phyloP scores from a whole-genome alignment of 2,329 filamentous ascomycete genomes.

The Sphaerulina musiva region DNA sequence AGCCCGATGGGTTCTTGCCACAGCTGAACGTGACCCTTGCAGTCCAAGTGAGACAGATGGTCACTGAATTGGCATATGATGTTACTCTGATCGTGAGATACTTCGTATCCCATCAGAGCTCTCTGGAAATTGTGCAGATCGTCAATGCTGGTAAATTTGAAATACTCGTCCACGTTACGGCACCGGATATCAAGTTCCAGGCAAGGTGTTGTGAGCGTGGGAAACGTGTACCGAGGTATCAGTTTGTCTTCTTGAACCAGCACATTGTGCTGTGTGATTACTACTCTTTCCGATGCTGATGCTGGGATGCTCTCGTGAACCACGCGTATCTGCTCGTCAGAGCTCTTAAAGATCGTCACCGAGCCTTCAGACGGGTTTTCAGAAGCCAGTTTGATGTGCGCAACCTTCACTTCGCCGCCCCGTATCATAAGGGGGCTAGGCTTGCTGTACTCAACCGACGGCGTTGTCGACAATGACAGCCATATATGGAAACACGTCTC shows the following conservation, averaged over 20 bases:
- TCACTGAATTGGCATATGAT: slow-evolving; percentile 19
- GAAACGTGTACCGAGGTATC: slow-evolving; percentile 20
- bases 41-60: slow-evolving; percentile 9
- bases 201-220: slow-evolving; percentile 13
- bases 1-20: slow-evolving; percentile 19
- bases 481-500: slow-evolving; percentile 16
- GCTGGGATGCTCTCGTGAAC: slow-evolving; percentile 16
- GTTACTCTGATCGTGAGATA: slow-evolving; percentile 17
- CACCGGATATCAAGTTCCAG: slow-evolving; percentile 21
- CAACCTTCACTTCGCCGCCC: slow-evolving; percentile 15
- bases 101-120: slow-evolving; percentile 24
- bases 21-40: slow-evolving; percentile 16
- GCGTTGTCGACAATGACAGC: background rate
- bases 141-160: slow-evolving; percentile 14
- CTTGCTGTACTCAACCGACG: slow-evolving; percentile 11
- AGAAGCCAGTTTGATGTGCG: slow-evolving; percentile 11
- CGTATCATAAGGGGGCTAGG: slow-evolving; percentile 17
- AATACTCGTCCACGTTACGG: slow-evolving; percentile 19
- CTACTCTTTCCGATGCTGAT: slow-evolving; percentile 10
- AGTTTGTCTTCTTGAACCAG: slow-evolving; percentile 16
- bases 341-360: slow-evolving; percentile 21
- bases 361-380: slow-evolving; percentile 2
- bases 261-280: slow-evolving; percentile 14
- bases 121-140: slow-evolving; percentile 18
- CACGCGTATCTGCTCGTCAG: slow-evolving; percentile 16